These are phyloP conservation scores for Petasospora rhodanensis DNA, from an alignment of 1,139 yeast species.

Conservation along the genomic window DNA sequence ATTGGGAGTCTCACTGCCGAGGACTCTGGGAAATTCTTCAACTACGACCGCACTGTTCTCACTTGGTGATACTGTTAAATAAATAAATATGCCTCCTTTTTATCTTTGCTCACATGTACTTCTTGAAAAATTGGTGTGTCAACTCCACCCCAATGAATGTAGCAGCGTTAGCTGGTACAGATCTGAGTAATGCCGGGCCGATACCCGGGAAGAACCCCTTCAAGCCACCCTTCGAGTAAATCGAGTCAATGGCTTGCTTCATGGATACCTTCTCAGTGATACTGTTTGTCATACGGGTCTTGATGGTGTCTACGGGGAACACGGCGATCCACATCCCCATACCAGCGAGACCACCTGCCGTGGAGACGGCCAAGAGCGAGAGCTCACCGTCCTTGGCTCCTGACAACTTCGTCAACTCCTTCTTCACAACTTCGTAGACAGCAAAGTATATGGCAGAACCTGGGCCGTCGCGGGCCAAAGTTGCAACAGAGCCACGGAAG, in stretches of 20 bases:
- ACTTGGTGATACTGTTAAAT: too few relatives aligned
- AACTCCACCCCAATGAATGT: constrained; percentile 94
- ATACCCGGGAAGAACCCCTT: constrained; percentile 96
- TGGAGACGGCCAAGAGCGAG: constrained; percentile 69
- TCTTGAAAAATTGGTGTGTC: constrained; percentile 65
- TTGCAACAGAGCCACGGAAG: constrained; percentile 88
- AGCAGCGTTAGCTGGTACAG: constrained; percentile 98
- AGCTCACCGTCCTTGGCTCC: constrained; percentile 41
- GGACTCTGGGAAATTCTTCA: constrained; percentile 3
- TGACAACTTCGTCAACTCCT: constrained; percentile 42
- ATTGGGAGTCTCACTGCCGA: background rate
- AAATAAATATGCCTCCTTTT: too few relatives aligned
- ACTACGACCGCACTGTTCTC: too few relatives aligned
- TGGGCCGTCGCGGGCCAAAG: constrained; percentile 95
- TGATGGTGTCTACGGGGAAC: constrained; percentile 94
- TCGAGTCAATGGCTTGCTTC: constrained; percentile 56
- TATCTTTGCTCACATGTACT: constrained; percentile 17
- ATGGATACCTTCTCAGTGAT: constrained; percentile 55
- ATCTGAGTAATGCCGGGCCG: constrained; percentile 90
- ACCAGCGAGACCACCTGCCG: constrained; percentile 95
- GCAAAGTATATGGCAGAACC: constrained; percentile 98
- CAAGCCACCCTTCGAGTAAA: constrained; percentile 74
- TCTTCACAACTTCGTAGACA: constrained; percentile 81
- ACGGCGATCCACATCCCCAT: constrained; percentile 96
- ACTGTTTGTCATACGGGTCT: constrained; percentile 78